Evolutionary conservation across 2,329 filamentous ascomycete genomes (phyloP), one percentile per base, ranked within the genome.

Genomic region (Claviceps capensis): DNA sequence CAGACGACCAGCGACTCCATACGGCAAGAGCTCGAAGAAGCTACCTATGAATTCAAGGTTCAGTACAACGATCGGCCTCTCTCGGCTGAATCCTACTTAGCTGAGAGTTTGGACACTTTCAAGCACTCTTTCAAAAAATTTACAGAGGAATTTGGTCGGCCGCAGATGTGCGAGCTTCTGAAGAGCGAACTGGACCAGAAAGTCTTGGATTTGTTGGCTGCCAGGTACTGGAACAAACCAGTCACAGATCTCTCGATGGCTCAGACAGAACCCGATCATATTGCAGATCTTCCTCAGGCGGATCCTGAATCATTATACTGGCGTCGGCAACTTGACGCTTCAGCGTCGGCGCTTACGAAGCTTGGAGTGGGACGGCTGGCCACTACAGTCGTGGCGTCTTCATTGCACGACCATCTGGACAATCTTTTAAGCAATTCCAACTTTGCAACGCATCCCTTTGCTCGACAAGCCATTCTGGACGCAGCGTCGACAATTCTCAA

Each of bases 61-160:
- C 94, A 98, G 67, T 98, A 98, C 71, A 98, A 98, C 62, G 93
- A 98, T 65, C 83, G 93, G 6, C 88, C 91, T 1, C 74, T 98
- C 38, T 95, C 88, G 49, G 93, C 93, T 2, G 93, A 98, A 65
- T 95, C 91, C 4, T 98, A 98, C 64, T 78, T 98, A 41, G 93
- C 93, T 2, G 93, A 97, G 67, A 95, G 87, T 58, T 73, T 98
- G 3, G 93, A 98, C 66, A 83, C 85, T 19, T 97, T 98, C 77
- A 98, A 98, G 69, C 94, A 97, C 67, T 88, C 88, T 0, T 98
- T 98, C 72, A 96, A 95, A 65, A 85, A 86, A 58, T 95, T 97
- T 63, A 83, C 88, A 0, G 88, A 95, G 58, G 78, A 80, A 34
- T 98, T 98, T 62, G 93, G 93, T 26, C 81, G 93, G 9, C 81